Percentiles rank a stretch among this genome's conserved stretches.
Evolutionary conservation across 108 stramenopile genomes (phyloP).

Genomic region (Nitzschia inconspicua): DNA sequence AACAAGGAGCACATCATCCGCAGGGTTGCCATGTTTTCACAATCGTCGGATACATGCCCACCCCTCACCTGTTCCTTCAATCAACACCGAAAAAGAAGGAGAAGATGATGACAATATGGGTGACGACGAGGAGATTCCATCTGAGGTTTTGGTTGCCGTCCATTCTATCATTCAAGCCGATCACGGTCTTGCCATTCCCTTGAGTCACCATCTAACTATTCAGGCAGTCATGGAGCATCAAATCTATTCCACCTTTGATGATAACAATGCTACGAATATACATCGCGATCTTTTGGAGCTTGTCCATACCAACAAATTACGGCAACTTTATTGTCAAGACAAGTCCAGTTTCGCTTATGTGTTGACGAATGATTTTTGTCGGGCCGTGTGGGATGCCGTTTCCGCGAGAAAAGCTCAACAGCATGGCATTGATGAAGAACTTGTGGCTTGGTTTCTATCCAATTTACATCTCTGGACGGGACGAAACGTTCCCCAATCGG

Average conservation of each 20-base stretch:
- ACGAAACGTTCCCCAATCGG: conserved; percentile 3
- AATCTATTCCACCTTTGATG: conserved; percentile 18
- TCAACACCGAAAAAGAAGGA: too few species aligned
- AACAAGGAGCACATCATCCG: too few species aligned
- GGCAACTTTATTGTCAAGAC: conserved; percentile 24
- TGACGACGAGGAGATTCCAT: conserved; percentile 11
- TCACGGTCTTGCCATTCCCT: conserved; percentile 17
- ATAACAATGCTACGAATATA: conserved; percentile 12
- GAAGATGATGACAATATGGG: too few species aligned
- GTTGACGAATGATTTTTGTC: conserved; percentile 14
- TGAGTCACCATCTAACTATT: background rate
- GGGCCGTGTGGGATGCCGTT: conserved; percentile 28
- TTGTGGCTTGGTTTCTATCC: conserved; percentile 23
- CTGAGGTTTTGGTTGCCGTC: conserved; percentile 24
- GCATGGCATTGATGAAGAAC: background rate
- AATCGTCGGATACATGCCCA: too few species aligned
- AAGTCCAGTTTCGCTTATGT: conserved; percentile 3
- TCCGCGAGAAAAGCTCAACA: background rate
- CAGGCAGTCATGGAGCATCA: conserved; percentile 19
- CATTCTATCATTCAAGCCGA: conserved; percentile 1
- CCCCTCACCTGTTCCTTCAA: too few species aligned
- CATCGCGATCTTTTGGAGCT: conserved; percentile 10
- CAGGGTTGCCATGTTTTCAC: too few species aligned
- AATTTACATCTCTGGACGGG: conserved; percentile 15
- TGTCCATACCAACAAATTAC: conserved; percentile 7